Percentiles rank a stretch among this genome's conserved stretches.
These are phyloP conservation scores for Arachis hypogaea DNA, from an alignment of 306 rosid species.

Conservation along the genomic window DNA sequence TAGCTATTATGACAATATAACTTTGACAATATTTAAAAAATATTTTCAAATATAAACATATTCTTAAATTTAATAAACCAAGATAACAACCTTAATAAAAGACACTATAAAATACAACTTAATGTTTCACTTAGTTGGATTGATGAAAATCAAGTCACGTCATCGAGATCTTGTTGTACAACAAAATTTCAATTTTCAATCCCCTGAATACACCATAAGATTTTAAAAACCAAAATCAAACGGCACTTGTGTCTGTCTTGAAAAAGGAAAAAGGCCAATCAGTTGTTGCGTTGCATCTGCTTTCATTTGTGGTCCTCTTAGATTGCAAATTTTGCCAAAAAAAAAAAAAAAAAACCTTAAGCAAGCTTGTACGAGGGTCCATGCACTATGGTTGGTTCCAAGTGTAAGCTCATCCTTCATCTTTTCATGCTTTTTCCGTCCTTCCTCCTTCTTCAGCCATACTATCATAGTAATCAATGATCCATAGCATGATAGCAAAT, in stretches of 20 bases:
- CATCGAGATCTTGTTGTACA: conserved; percentile 35
- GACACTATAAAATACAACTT: too few relatives aligned
- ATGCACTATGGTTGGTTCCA: conserved; percentile 24
- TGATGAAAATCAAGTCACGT: conserved; percentile 43
- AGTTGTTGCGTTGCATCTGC: conserved; percentile 31
- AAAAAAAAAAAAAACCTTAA: too few relatives aligned
- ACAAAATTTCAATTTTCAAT: conserved; percentile 7
- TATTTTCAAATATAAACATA: too few relatives aligned
- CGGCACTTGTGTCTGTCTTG: conserved; percentile 38
- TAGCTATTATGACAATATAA: too few relatives aligned
- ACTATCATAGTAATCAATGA: not conserved
- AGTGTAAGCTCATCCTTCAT: conserved; percentile 11
- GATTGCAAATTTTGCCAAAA: conserved; percentile 5
- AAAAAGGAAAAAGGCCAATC: conserved; percentile 37
- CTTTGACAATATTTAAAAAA: too few relatives aligned
- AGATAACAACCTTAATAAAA: too few relatives aligned
- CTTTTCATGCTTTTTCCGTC: not conserved
- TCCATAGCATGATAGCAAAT: conserved; percentile 7
- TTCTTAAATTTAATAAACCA: too few relatives aligned
- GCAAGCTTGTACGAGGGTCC: conserved; percentile 4
- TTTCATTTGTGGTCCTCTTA: conserved; percentile 22
- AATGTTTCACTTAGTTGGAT: not conserved
- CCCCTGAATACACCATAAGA: conserved; percentile 22
- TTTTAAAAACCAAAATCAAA: conserved; percentile 18
- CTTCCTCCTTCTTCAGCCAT: conserved; percentile 13